Evolutionary conservation across 495 filamentous ascomycete species (phyloP).

Genomic region (Glonium stellatum): DNA sequence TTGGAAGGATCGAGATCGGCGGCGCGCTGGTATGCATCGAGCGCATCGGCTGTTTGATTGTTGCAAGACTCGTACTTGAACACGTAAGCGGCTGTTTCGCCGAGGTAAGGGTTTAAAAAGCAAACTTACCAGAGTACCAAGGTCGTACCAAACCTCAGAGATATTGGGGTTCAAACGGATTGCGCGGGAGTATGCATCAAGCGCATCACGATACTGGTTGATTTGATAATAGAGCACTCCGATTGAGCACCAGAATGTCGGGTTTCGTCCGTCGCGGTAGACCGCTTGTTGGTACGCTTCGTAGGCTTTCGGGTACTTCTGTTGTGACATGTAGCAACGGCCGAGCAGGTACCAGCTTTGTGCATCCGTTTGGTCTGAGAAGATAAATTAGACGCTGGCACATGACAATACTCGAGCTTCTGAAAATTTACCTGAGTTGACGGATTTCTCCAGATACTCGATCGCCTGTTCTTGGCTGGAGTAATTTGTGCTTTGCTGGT

Average conservation of each 20-base stretch:
- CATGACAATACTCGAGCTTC: slow-evolving; percentile 2
- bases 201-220: slow-evolving; percentile 97
- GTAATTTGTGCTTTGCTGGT: slow-evolving; percentile 87
- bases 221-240: slow-evolving; percentile 99
- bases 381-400: slow-evolving; percentile 28
- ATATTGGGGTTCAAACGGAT: slow-evolving; percentile 98
- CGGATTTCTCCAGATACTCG: slow-evolving; percentile 95
- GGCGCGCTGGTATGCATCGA: slow-evolving; percentile 91
- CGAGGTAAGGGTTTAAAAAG: slow-evolving; percentile 4
- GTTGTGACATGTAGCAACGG: slow-evolving; percentile 98
- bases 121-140: slow-evolving; percentile 82
- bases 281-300: slow-evolving; percentile 99
- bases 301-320: slow-evolving; percentile 98
- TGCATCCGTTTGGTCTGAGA: slow-evolving; percentile 78
- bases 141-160: slow-evolving; percentile 98
- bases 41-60: slow-evolving; percentile 93
- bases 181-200: slow-evolving; percentile 96
- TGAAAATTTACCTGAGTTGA: slow-evolving; percentile 71
- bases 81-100: slow-evolving; percentile 27
- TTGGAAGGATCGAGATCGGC: slow-evolving; percentile 91
- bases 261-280: slow-evolving; percentile 95
- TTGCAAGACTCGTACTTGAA: slow-evolving; percentile 93
- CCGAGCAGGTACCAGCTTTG: slow-evolving; percentile 99
- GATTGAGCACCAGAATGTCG: slow-evolving; percentile 99
- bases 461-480: slow-evolving; percentile 91